phyloP scores from a whole-genome alignment of 2,329 filamentous ascomycete genomes.

The Xylaria multiplex region DNA sequence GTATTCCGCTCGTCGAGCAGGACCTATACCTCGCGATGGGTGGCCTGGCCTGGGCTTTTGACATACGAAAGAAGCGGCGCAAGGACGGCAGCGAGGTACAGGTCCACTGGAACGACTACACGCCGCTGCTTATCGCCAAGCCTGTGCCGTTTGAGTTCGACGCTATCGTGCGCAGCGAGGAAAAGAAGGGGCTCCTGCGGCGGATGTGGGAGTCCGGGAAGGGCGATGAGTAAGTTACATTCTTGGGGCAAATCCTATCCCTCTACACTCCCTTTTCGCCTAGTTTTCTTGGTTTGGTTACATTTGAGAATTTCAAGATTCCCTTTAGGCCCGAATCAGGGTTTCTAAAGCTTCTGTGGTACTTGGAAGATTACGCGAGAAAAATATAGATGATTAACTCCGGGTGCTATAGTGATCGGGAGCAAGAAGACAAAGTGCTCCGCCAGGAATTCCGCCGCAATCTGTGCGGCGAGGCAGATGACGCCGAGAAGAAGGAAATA shows the following conservation, averaged over 20 bases:
- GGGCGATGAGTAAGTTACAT: slow-evolving; percentile 44
- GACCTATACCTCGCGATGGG: slow-evolving; percentile 55
- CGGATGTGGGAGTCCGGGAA: slow-evolving; percentile 52
- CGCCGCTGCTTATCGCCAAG: slow-evolving; percentile 58
- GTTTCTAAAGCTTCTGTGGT: background rate
- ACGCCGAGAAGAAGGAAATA: background rate
- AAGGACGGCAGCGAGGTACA: slow-evolving; percentile 47
- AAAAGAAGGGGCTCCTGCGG: slow-evolving; percentile 43
- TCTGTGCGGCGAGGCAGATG: background rate
- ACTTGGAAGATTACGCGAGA: background rate
- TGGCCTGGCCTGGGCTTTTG: slow-evolving; percentile 52
- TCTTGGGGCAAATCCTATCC: background rate
- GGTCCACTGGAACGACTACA: slow-evolving; percentile 58
- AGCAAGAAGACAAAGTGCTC: background rate
- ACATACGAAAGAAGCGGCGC: slow-evolving; percentile 47
- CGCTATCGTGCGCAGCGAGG: slow-evolving; percentile 44
- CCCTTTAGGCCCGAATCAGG: background rate
- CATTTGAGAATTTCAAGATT: background rate
- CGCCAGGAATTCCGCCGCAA: background rate
- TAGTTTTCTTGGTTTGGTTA: background rate
- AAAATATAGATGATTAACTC: background rate
- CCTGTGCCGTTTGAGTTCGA: slow-evolving; percentile 54
- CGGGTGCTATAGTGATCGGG: background rate
- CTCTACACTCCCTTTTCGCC: no score
- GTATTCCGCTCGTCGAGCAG: slow-evolving; percentile 55